Base-by-base conservation (phyloP, 441 rosid species). In the Populus hybrid region DNA sequence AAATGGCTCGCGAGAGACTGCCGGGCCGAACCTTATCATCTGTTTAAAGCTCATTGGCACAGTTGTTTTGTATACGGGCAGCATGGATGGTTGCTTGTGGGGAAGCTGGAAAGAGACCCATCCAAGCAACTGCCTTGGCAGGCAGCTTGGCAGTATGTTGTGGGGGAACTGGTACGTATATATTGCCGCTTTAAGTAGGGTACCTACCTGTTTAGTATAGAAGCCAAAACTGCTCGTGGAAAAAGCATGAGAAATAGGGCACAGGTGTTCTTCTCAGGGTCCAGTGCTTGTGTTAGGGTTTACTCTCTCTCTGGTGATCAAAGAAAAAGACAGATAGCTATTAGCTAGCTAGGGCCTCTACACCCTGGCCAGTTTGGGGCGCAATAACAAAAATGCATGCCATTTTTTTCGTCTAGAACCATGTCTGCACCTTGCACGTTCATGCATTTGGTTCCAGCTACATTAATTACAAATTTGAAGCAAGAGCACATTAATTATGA, bases 41-140 rank as follows among this genome's bases (percentile, higher is more conserved):
- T n/a, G 72, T 20, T 72, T 11, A 7, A 7, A 20, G 69, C 56
- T 67, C 72, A 53, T 72, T 7, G 33, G 29, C 45, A 69, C 26
- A 28, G 77, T 23, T 67, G 78, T 42, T 59, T 33, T 68, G 69
- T 71, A 7, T 26, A 20, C 9, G 45, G 67, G 68, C 78, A 64
- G 36, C 68, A 77, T 67, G 36, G 80, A 77, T 67, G 36, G 80
- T 76, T 74, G 82, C 56, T 10, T 66, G 77, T 61, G 65, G 71
- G 80, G 80, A 77, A 66, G 78, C 68, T 50, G 45, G 81, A 50
- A 10, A 20, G 59, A 31, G 77, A 74, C 74, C 76, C 24, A 64
- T 76, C 42, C 71, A 40, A 23, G 71, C 14, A 77, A 72, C n/a
- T 24, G 8, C 20, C 9, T 4, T 33, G 64, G 75, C 77, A 71